Evolutionary conservation across 129 eudicot species (phyloP), one percentile per base, ranked within the genome.

Genomic region (Artemisia tridentata): DNA sequence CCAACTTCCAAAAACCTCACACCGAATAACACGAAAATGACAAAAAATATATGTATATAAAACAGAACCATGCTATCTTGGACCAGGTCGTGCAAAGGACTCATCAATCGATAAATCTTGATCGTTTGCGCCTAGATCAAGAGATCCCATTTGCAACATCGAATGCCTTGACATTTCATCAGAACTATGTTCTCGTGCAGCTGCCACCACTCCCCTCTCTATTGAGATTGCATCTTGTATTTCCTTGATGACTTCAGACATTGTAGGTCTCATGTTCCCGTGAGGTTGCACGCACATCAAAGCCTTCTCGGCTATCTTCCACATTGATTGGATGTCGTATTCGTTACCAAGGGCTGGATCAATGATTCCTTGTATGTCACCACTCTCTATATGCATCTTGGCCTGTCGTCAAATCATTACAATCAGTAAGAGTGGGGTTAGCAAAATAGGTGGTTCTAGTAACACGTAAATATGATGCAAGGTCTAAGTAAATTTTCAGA

Each of bases 271-370:
- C 92, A 84, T 82, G 83, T 72, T 73, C 49, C 96, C 97, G 10
- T 93, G 98, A 17, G 98, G 88, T 56, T 82, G 90, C 38, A 93
- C 98, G 17, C 98, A 93, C 95, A 87, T 87, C 59, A 93, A 63
- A 4, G 97, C 98, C 41, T 90, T 93, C 81, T 93, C 98, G 2
- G 98, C 98, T 80, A 93, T 93, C 71, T 93, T 93, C 98, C 98
- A 93, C 96, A 93, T 93, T 14, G 98, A 93, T 64, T 93, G 98
- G 77, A 87, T 93, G 78, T 90, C 97, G 18, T 93, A 93, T 13
- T 87, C 96, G 19, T 77, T 80, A 16, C 73, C 81, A 20, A 93
- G 78, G 13, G 84, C 66, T 7, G 90, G 96, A 73, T 92, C 98
- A 1, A 92, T 92, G 72, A 92, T 92, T 79, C 98, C 95, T 80